A percentile compares a stretch with the other conserved stretches of the same genome.
Conservation (phyloP, 352 stramenopile species). For the Pythium apleroticum region DNA sequence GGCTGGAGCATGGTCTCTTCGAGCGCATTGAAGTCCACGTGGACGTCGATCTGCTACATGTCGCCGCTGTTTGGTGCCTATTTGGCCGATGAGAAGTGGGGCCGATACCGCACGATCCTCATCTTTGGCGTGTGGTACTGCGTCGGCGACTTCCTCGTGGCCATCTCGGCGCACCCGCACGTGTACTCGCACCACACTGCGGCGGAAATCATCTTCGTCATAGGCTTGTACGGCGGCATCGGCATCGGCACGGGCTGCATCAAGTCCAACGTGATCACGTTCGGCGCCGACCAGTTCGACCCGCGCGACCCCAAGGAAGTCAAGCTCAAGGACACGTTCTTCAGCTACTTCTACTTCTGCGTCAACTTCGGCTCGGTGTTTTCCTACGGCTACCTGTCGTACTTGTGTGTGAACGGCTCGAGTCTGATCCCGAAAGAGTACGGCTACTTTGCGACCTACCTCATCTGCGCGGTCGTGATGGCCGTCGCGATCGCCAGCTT, state of each 20-base stretch:
- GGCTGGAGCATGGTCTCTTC: constrained; percentile 61
- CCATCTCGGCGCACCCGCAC: constrained; percentile 49
- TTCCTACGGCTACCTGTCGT: constrained; percentile 78
- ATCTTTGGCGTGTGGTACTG: constrained; percentile 66
- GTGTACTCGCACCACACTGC: constrained; percentile 41
- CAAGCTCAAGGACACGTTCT: constrained; percentile 64
- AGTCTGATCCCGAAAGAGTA: constrained; percentile 64
- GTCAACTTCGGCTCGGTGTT: constrained; percentile 73
- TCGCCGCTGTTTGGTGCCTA: constrained; percentile 55
- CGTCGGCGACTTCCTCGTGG: constrained; percentile 57
- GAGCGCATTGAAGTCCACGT: constrained; percentile 62
- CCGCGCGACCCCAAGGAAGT: constrained; percentile 37
- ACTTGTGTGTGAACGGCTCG: constrained; percentile 73
- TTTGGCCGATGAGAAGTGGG: constrained; percentile 59
- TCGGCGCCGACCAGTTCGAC: constrained; percentile 55
- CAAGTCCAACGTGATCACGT: constrained; percentile 33
- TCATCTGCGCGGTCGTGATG: constrained; percentile 52
- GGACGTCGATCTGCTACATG: constrained; percentile 65
- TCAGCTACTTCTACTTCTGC: constrained; percentile 81
- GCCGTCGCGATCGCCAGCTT: constrained; percentile 40
- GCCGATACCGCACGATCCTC: constrained; percentile 57
- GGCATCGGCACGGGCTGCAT: constrained; percentile 30
- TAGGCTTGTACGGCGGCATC: constrained; percentile 55
- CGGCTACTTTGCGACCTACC: constrained; percentile 77
- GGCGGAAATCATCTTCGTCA: constrained; percentile 54